These are phyloP conservation scores for Tetrapisispora fleetii DNA, from an alignment of 805 yeast species.

Conservation along the genomic window DNA sequence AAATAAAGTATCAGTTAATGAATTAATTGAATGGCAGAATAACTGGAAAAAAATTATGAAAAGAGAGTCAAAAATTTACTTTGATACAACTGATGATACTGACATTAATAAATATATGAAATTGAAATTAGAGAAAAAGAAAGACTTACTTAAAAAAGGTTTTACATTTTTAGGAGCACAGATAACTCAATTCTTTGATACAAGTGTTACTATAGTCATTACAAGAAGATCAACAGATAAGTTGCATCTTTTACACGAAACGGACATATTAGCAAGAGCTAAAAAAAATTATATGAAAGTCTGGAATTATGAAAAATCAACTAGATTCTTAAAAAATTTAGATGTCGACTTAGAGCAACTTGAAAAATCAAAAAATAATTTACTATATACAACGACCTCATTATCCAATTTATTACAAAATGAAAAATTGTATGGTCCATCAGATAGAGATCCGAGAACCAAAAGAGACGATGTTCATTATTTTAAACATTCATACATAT, in stretches of 20 bases:
- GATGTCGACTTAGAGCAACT: slow-evolving; percentile 34
- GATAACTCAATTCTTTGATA: slow-evolving; percentile 49
- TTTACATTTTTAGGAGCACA: slow-evolving; percentile 42
- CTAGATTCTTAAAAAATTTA: slow-evolving; percentile 62
- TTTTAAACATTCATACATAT: slow-evolving; percentile 64
- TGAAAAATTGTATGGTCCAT: slow-evolving; percentile 78
- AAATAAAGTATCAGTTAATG: slow-evolving; percentile 26
- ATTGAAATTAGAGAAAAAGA: slow-evolving; percentile 20
- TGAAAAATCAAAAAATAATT: slow-evolving; percentile 16
- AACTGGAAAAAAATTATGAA: slow-evolving; percentile 56
- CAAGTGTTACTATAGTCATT: slow-evolving; percentile 65
- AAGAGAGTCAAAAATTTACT: slow-evolving; percentile 45
- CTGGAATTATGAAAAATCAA: slow-evolving; percentile 82
- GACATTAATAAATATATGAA: slow-evolving; percentile 13
- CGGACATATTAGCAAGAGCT: slow-evolving; percentile 62
- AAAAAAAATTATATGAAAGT: slow-evolving; percentile 55
- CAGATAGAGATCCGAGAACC: slow-evolving; percentile 81
- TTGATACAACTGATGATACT: slow-evolving; percentile 39
- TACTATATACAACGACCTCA: slow-evolving; percentile 25
- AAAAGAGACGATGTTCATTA: slow-evolving; percentile 76
- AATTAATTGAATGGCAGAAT: slow-evolving; percentile 49
- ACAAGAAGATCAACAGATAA: slow-evolving; percentile 47
- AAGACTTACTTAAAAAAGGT: slow-evolving; percentile 24
- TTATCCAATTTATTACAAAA: slow-evolving; percentile 62
- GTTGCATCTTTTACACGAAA: slow-evolving; percentile 33